Evolutionary conservation across 371 early-diverging fungal genomes (phyloP), one percentile per base, ranked within the genome.

Genomic region (Circinella minor): DNA sequence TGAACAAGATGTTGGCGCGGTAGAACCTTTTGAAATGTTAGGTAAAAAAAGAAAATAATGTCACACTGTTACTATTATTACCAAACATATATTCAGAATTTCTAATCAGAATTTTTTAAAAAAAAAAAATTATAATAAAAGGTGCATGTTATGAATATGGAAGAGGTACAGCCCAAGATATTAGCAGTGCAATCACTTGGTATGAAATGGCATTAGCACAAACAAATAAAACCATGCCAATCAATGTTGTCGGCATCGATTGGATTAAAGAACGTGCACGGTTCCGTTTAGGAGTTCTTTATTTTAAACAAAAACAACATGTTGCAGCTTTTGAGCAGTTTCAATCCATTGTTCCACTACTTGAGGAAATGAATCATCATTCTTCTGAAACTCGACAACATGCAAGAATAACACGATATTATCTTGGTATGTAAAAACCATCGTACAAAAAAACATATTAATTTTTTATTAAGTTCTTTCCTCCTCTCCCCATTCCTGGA

Each of bases 251-350:
- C 11, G 43, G 11, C 11, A 43, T 43, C 43, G 64, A 74, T 36
- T 84, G 80, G 75, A 55, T 67, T 14, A 73, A 80, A 57, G 61
- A 73, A 48, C 69, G 75, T 36, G 77, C 81, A 9, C 63, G 70
- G 1, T 79, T 80, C 55, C 63, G 74, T 37, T 38, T 80, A 4
- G 73, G 74, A 3, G 51, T 55, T 15, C 38, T 73, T 7, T 69
- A 36, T 66, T 69, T 76, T 65, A 68, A 74, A 20, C 36, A 61
- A 13, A 47, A 71, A 3, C 59, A 72, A 18, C 75, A 73, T 54
- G 20, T 11, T 1, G 63, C 67, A 34, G 75, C 81, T 57, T 57
- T 71, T 4, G 67, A 34, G 4, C 66, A 70, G 8, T 46, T 55
- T 27, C 67, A 47, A 47, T 59, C 36, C 39, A 67, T 66, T 37